phyloP scores from a whole-genome alignment of 2,329 filamentous ascomycete species.

The Periconia macrospinosa region DNA sequence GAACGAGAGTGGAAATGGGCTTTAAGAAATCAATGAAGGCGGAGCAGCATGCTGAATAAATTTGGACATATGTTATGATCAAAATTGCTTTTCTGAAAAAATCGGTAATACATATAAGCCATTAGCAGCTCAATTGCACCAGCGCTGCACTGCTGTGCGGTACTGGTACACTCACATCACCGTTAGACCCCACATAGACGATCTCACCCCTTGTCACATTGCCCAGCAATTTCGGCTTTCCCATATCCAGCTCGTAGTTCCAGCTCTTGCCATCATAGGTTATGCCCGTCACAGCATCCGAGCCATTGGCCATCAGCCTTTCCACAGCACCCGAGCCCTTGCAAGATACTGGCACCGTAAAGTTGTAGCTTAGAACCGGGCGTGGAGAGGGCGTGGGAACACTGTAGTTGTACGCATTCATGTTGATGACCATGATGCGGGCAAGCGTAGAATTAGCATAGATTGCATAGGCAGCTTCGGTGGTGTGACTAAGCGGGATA shows the following conservation, averaged over 20 bases:
- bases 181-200: constrained; percentile 9
- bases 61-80: too few species aligned
- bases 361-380: constrained; percentile 45
- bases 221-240: constrained; percentile 54
- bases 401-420: constrained; percentile 63
- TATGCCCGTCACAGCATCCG: constrained; percentile 64
- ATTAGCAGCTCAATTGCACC: constrained; percentile 13
- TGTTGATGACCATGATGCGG: constrained; percentile 60
- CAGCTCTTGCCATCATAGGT: constrained; percentile 65
- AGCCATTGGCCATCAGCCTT: constrained; percentile 62
- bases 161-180: constrained; percentile 7
- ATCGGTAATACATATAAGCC: too few species aligned
- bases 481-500: constrained; percentile 46
- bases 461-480: constrained; percentile 59
- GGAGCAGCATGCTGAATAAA: too few species aligned
- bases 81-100: too few species aligned
- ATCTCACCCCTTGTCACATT: constrained; percentile 54
- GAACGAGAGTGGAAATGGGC: too few species aligned
- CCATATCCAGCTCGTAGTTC: constrained; percentile 60
- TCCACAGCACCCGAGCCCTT: constrained; percentile 44
- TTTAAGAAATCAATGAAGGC: too few species aligned
- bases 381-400: constrained; percentile 31
- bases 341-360: constrained; percentile 41
- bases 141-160: constrained; percentile 13
- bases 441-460: constrained; percentile 51